phyloP scores from a whole-genome alignment of 352 stramenopile genomes.

The Globisporangium nodosum region DNA sequence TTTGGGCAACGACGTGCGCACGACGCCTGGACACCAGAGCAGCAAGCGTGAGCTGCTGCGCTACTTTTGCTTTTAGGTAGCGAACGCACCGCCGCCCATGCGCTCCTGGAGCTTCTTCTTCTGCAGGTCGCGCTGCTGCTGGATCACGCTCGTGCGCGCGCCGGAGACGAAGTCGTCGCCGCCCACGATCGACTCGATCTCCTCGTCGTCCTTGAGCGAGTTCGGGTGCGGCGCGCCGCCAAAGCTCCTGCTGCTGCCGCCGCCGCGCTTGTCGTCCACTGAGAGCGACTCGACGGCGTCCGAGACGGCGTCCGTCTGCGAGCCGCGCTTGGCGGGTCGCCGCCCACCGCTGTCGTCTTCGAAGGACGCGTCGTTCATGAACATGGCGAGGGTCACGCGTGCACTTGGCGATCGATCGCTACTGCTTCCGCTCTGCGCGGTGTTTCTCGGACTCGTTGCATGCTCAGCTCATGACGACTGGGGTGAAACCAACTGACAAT shows the following conservation, averaged over 20 bases:
- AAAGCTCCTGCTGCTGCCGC: constrained; percentile 12
- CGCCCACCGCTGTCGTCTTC: constrained; percentile 43
- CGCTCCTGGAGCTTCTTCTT: constrained; percentile 86
- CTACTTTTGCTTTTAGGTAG: too few species aligned
- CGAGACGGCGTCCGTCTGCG: constrained; percentile 28
- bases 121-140: constrained; percentile 80
- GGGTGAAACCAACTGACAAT: too few species aligned
- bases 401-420: too few species aligned
- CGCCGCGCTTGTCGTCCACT: constrained; percentile 39
- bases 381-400: constrained; percentile 34
- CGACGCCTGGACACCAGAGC: constrained; percentile 37
- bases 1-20: constrained; percentile 65
- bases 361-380: constrained; percentile 78
- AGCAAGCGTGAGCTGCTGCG: background rate
- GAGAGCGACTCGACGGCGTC: constrained; percentile 62
- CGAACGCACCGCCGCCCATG: constrained; percentile 57
- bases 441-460: too few species aligned
- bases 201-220: constrained; percentile 73
- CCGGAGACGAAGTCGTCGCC: constrained; percentile 53
- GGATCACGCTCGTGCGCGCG: constrained; percentile 70
- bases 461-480: too few species aligned
- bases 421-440: background rate
- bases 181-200: constrained; percentile 50
- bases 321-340: constrained; percentile 18
- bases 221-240: constrained; percentile 53